phyloP scores from a whole-genome alignment of 1,284 basidiomycete genomes.

The Cutaneotrichosporon arboriforme region DNA sequence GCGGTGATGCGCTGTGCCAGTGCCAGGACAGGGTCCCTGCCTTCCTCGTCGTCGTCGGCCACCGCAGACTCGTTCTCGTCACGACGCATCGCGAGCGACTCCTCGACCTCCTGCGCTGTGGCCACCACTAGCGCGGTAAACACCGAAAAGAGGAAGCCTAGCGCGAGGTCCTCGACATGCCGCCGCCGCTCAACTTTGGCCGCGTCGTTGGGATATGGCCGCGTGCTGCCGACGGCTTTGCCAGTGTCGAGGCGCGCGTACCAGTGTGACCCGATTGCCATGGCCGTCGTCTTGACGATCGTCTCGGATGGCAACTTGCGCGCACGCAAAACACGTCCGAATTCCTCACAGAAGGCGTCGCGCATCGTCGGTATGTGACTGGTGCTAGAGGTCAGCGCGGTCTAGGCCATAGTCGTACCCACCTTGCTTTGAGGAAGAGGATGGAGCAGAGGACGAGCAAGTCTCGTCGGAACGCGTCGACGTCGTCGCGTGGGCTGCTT shows the following conservation, averaged over 20 bases:
- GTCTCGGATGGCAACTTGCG: slow-evolving; percentile 68
- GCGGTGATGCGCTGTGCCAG: slow-evolving; percentile 78
- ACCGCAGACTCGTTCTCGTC: slow-evolving; percentile 39
- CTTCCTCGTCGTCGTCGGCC: slow-evolving; percentile 40
- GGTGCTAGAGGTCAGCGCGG: slow-evolving; percentile 15
- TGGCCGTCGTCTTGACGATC: slow-evolving; percentile 68
- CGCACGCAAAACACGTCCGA: slow-evolving; percentile 56
- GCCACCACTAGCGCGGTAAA: slow-evolving; percentile 64
- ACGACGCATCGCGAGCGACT: slow-evolving; percentile 23
- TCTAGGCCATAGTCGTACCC: slow-evolving; percentile 43
- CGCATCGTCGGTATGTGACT: slow-evolving; percentile 23
- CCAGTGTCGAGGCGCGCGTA: slow-evolving; percentile 59
- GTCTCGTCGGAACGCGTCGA: slow-evolving; percentile 64
- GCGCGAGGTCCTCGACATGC: slow-evolving; percentile 61
- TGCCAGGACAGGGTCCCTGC: slow-evolving; percentile 40
- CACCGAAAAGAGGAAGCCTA: slow-evolving; percentile 67
- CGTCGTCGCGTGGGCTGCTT: slow-evolving; percentile 40
- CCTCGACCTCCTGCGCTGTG: slow-evolving; percentile 54
- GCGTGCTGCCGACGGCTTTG: background rate
- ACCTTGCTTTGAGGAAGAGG: slow-evolving; percentile 39
- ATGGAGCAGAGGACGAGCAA: slow-evolving; percentile 58
- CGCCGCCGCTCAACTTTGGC: slow-evolving; percentile 24
- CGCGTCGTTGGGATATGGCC: slow-evolving; percentile 45
- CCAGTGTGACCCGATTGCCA: slow-evolving; percentile 73
- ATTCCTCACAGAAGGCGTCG: slow-evolving; percentile 11